Evolutionary conservation across 2,329 filamentous ascomycete genomes (phyloP).

Genomic region (Dactylonectria macrodidyma): DNA sequence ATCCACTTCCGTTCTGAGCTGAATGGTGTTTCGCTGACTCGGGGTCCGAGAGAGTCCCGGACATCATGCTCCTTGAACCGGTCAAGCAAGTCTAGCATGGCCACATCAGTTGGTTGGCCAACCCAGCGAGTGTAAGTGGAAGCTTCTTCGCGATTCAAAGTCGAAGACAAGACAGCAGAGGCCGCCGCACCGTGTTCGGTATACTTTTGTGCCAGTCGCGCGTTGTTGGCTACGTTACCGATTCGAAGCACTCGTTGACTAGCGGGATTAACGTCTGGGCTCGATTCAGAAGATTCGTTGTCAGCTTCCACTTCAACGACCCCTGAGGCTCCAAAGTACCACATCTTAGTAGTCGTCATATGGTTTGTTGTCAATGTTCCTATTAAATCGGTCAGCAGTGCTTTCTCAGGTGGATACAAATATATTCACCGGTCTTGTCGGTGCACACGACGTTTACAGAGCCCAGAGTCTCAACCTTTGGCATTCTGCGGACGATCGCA

Average conservation of each 20-base stretch:
- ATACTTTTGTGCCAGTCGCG: constrained; percentile 80
- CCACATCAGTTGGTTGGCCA: constrained; percentile 96
- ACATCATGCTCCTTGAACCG: constrained; percentile 93
- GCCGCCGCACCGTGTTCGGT: constrained; percentile 80
- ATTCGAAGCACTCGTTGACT: constrained; percentile 88
- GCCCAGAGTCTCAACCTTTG: constrained; percentile 96
- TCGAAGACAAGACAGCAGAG: constrained; percentile 85
- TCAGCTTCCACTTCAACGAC: constrained; percentile 69
- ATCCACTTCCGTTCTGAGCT: constrained; percentile 99
- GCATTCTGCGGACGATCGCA: constrained; percentile 94
- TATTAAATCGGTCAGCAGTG: constrained; percentile 50
- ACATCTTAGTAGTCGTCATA: constrained; percentile 97
- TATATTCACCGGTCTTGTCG: constrained; percentile 85
- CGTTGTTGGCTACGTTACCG: constrained; percentile 97
- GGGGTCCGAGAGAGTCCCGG: constrained; percentile 85
- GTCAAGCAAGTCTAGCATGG: constrained; percentile 95
- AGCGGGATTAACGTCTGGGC: constrained; percentile 75
- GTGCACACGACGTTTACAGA: constrained; percentile 99
- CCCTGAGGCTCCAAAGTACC: constrained; percentile 83
- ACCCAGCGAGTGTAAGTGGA: constrained; percentile 88
- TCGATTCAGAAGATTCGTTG: constrained; percentile 66
- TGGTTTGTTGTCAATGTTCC: constrained; percentile 97
- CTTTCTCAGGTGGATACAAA: not conserved
- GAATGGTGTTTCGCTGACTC: constrained; percentile 90
- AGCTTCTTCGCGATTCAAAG: constrained; percentile 73